Conservation (phyloP, 1,284 basidiomycete genomes). For the Gomphus sp. region DNA sequence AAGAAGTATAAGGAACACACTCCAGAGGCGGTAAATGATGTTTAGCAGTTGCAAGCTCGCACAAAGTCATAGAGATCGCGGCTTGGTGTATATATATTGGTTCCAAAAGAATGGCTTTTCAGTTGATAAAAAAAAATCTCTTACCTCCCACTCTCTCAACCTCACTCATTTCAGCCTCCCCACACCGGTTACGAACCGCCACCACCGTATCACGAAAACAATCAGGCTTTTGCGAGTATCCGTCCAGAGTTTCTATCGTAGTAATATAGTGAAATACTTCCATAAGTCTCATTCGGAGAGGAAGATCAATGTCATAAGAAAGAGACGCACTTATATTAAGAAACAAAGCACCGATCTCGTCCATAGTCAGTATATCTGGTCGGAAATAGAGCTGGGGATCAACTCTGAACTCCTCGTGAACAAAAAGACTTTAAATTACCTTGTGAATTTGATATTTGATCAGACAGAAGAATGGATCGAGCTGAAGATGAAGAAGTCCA, state of each 20-base stretch:
- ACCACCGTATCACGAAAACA: conserved; percentile 51
- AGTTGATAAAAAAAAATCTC: not conserved
- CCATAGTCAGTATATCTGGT: not conserved
- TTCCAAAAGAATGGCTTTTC: conserved; percentile 3
- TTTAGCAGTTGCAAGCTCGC: conserved; percentile 62
- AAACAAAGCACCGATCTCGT: not conserved
- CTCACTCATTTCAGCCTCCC: conserved; percentile 50
- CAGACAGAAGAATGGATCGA: not conserved
- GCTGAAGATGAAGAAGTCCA: not conserved
- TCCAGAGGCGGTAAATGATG: conserved; percentile 59
- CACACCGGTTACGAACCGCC: conserved; percentile 39
- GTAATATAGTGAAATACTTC: too few relatives aligned
- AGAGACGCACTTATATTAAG: conserved; percentile 4
- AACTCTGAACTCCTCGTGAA: too few relatives aligned
- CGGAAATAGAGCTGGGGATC: not conserved
- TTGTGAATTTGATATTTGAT: not conserved
- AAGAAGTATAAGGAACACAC: conserved; percentile 28
- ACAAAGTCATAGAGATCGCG: conserved; percentile 68
- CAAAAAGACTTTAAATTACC: not conserved
- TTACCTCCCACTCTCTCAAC: conserved; percentile 45
- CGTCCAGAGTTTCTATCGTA: conserved; percentile 3
- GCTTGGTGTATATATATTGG: conserved; percentile 30
- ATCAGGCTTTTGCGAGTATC: conserved; percentile 33
- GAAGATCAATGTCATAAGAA: not conserved
- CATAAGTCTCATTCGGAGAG: too few relatives aligned